Evolutionary conservation across 148 eudicot genomes (phyloP), one percentile per base, ranked within the genome.

Genomic region (Gaultheria prostrata): DNA sequence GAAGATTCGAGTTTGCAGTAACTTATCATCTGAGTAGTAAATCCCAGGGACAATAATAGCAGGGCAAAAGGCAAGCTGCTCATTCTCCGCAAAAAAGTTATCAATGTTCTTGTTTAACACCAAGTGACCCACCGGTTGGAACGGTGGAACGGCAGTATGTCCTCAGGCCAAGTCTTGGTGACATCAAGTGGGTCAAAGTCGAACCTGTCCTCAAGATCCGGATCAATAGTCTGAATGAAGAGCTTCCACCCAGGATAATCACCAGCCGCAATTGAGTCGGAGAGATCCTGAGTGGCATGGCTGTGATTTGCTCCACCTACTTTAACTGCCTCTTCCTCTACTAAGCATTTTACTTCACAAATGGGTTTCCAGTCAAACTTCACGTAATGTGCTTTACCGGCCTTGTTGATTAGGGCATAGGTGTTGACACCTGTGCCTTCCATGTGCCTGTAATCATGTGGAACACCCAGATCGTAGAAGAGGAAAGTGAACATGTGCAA

Each of bases 291-390:
- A 43, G 98, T 96, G 80, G 99, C 99, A 85, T 96, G 99, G 85
- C 99, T 96, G 86, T 96, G 99, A 88, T 96, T 96, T 7, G 94
- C 80, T 78, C 99, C 99, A 30, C 99, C 99, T 77, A 96, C 89
- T 87, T 86, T 93, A 30, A 94, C 85, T 28, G 93, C 94, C 83
- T 96, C 98, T 1, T 96, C 98, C 76, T 93, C 98, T 83, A 94
- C 82, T 84, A 96, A 86, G 65, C 88, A 90, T 85, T 94, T 96
- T 49, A 96, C 97, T 63, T 97, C 99, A 83, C 98, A 96, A 50
- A 94, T 96, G 50, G 99, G 99, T 72, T 91, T 96, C 99, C 99
- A 96, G 82, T 94, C 97, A 84, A 96, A 96, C 86, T 96, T 96
- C 87, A 96, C 98, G 83, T 93, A 94, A 82, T 88, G 85, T 71